A percentile compares a stretch with the other conserved stretches of the same genome.
These are phyloP conservation scores for Musa itinerans DNA, from an alignment of 176 grass and related monocot genomes.

Conservation along the genomic window DNA sequence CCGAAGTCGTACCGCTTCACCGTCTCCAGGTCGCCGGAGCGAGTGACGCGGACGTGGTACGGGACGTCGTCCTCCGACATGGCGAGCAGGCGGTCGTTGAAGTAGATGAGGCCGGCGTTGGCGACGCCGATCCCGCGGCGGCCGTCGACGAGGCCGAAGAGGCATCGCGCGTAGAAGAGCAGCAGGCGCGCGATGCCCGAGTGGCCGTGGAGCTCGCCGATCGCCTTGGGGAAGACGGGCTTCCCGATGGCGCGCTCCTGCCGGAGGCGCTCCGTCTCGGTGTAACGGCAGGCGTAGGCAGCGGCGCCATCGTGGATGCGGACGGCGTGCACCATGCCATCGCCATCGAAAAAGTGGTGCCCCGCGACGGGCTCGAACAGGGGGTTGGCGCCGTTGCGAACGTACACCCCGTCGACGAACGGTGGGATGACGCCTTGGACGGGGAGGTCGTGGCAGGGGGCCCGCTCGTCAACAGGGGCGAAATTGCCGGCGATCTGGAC, in stretches of 20 bases:
- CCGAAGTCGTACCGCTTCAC: constrained; percentile 56
- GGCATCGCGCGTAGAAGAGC: constrained; percentile 43
- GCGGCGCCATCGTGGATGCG: constrained; percentile 28
- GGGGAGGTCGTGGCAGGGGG: constrained; percentile 16
- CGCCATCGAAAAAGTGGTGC: constrained; percentile 97
- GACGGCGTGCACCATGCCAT: constrained; percentile 87
- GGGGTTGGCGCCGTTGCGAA: constrained; percentile 82
- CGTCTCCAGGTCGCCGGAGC: constrained; percentile 62
- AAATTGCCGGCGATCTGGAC: constrained; percentile 87
- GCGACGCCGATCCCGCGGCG: constrained; percentile 61
- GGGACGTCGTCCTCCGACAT: constrained; percentile 98
- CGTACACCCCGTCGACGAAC: constrained; percentile 50
- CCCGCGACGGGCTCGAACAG: constrained; percentile 44
- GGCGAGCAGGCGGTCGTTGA: constrained; percentile 69
- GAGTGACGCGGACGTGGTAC: constrained; percentile 66
- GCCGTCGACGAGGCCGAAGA: constrained; percentile 57
- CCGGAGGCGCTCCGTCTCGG: constrained; percentile 52
- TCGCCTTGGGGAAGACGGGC: constrained; percentile 70
- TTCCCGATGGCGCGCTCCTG: constrained; percentile 49
- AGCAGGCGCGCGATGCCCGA: constrained; percentile 62
- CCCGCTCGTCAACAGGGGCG: constrained; percentile 48
- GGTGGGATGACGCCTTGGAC: constrained; percentile 36
- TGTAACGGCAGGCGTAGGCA: constrained; percentile 73
- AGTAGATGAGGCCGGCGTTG: constrained; percentile 78
- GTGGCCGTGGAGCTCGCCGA: constrained; percentile 91